Evolutionary conservation across 192 early-diverging fungal genomes (phyloP), one percentile per base, ranked within the genome.

Genomic region (Coemansia sp.): DNA sequence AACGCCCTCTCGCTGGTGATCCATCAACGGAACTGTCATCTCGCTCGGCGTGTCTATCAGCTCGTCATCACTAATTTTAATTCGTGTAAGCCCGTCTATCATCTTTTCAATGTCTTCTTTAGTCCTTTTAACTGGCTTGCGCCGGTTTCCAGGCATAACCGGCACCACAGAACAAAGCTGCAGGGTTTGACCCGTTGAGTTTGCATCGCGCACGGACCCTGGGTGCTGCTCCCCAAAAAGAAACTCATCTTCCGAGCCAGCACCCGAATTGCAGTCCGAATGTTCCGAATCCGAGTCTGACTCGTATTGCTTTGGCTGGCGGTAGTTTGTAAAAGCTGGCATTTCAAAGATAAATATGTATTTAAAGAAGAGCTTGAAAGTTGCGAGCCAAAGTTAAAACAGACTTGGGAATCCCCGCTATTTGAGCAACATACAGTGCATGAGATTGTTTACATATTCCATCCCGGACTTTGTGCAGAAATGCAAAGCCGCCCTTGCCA

Each of bases 381-480:
- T 52, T 52, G 20, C 50, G 50, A 24, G 81, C 81, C 17, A 64
- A 57, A 1, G 52, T 59, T 50, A 83, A 51, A 0, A 82, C 85
- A 26, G 68, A 71, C 49, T 81, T 58, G 4, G 86, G 85, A 59
- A 86, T 71, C 6, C 91, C 91, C 17, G 90, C 90, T 8, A 85
- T 66, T 28, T 83, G 75, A 2, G 91, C 91, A 10, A 89, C 86
- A 60, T 88, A 83, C 21, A 93, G 84, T 0, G 90, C 91, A 70
- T 89, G 86, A 14, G 88, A 89, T 23, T 81, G 60, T 5, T 76
- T 66, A 73, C 87, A 85, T 0, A 93, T 76, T 11, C 91, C 91
- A 0, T 83, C 86, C 5, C 70, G 49, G 0, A 93, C 79, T 49
- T 82, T 82, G 66, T 90, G 90, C 18, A 87, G 67, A 67, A 86